These are phyloP conservation scores for Wickerhamomyces pijperi DNA, from an alignment of 805 yeast species.

Conservation along the genomic window DNA sequence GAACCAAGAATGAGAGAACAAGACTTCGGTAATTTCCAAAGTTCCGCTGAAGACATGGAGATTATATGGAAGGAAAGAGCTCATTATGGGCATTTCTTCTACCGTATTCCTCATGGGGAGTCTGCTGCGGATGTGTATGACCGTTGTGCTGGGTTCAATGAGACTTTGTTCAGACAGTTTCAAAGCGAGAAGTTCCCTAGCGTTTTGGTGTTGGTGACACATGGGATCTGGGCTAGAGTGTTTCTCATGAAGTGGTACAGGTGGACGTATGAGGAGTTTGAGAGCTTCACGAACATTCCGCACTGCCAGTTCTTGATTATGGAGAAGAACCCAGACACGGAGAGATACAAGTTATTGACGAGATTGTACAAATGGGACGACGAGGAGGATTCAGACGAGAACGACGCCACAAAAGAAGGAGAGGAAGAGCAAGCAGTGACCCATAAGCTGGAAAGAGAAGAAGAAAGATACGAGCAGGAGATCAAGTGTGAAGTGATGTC, in stretches of 20 bases:
- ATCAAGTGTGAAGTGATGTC: conserved; percentile 13
- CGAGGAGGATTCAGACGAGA: conserved; percentile 19
- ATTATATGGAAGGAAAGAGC: conserved; percentile 77
- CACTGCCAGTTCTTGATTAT: conserved; percentile 76
- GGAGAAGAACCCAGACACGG: conserved; percentile 43
- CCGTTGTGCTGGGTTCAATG: conserved; percentile 83
- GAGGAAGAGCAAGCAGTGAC: neutral
- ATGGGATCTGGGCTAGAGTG: conserved; percentile 91
- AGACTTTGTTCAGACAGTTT: conserved; percentile 75
- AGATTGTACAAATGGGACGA: conserved; percentile 62
- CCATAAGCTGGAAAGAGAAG: neutral
- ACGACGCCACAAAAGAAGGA: neutral
- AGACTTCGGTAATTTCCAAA: conserved; percentile 90
- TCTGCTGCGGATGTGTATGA: conserved; percentile 95
- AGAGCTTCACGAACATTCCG: conserved; percentile 68
- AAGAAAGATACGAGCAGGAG: conserved; percentile 7
- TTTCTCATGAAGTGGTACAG: conserved; percentile 91
- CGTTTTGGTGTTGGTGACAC: conserved; percentile 77
- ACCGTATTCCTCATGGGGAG: conserved; percentile 87
- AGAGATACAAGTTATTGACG: conserved; percentile 48
- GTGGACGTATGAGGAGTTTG: conserved; percentile 87
- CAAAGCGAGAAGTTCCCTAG: conserved; percentile 60
- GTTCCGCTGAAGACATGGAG: conserved; percentile 65
- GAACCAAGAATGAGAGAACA: conserved; percentile 92
- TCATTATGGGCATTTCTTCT: conserved; percentile 79